Conservation (phyloP, 2,329 filamentous ascomycete species). For the Xylaria sp. region DNA sequence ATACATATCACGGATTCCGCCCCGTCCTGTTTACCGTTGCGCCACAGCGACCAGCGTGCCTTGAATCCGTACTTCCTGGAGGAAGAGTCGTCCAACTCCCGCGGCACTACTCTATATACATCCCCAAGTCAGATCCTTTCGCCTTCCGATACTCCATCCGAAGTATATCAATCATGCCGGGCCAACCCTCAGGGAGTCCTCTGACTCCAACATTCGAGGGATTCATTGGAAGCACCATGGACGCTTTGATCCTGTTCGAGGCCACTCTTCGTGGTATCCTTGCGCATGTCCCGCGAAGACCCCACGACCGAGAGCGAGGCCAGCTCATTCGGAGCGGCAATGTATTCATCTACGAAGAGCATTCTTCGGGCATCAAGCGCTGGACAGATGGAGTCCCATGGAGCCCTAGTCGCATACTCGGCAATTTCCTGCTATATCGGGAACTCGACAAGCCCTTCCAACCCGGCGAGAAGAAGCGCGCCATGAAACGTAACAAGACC, state of each 20-base stretch:
- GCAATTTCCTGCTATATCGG: slow-evolving; percentile 86
- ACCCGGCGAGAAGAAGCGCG: slow-evolving; percentile 85
- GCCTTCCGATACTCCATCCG: not conserved
- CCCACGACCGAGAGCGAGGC: slow-evolving; percentile 83
- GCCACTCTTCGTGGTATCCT: slow-evolving; percentile 76
- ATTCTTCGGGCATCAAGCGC: slow-evolving; percentile 88
- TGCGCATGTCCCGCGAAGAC: slow-evolving; percentile 81
- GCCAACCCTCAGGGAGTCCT: slow-evolving; percentile 46
- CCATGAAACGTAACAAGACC: slow-evolving; percentile 73
- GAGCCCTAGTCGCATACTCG: slow-evolving; percentile 87
- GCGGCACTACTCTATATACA: not conserved
- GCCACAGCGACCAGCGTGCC: not conserved
- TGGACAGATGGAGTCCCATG: slow-evolving; percentile 94
- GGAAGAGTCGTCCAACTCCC: not conserved
- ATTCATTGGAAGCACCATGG: slow-evolving; percentile 73
- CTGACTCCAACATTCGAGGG: slow-evolving; percentile 74
- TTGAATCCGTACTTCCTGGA: not conserved
- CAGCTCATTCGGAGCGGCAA: slow-evolving; percentile 84
- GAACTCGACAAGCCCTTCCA: slow-evolving; percentile 82
- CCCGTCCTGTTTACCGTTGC: not conserved
- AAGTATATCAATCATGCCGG: slow-evolving; percentile 40
- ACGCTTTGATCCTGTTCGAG: slow-evolving; percentile 84
- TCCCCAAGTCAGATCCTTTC: not conserved
- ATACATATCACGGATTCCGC: not conserved
- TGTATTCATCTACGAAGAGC: slow-evolving; percentile 92